These are phyloP conservation scores for Parafenestella ontariensis DNA, from an alignment of 2,329 filamentous ascomycete genomes.

Conservation along the genomic window DNA sequence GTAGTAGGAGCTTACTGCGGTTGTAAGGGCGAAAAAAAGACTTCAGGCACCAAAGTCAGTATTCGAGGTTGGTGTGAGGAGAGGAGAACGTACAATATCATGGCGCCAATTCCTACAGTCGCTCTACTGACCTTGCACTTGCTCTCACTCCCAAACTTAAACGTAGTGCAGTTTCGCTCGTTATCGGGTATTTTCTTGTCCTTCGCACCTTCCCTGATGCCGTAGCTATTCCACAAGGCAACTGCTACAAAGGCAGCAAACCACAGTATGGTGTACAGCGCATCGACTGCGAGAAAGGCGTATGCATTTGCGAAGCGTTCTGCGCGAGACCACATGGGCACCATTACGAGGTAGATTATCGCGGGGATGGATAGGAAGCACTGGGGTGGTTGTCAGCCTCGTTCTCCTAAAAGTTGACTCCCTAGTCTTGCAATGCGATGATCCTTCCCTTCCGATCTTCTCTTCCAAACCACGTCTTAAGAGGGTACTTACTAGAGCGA, in stretches of 20 bases:
- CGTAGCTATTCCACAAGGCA: slow-evolving; percentile 63
- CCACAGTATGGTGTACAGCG: slow-evolving; percentile 62
- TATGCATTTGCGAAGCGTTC: slow-evolving; percentile 66
- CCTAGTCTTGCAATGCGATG: not conserved
- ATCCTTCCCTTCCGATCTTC: too few species aligned
- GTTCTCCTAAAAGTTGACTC: not conserved
- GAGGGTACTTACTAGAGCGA: slow-evolving; percentile 60
- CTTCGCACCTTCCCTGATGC: slow-evolving; percentile 59
- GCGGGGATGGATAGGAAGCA: slow-evolving; percentile 67
- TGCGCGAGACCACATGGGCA: slow-evolving; percentile 67
- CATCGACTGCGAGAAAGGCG: slow-evolving; percentile 64
- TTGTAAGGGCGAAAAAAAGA: slow-evolving; percentile 62
- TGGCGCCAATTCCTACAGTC: slow-evolving; percentile 62
- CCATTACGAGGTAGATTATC: slow-evolving; percentile 65
- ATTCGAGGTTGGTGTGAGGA: not conserved
- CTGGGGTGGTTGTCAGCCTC: slow-evolving; percentile 46
- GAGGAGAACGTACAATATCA: slow-evolving; percentile 59
- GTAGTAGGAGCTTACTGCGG: slow-evolving; percentile 62
- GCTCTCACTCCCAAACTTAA: slow-evolving; percentile 60
- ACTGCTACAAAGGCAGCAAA: slow-evolving; percentile 65
- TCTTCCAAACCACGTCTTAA: not conserved
- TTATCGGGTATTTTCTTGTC: slow-evolving; percentile 49
- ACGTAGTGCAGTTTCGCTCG: slow-evolving; percentile 60
- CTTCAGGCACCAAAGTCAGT: slow-evolving; percentile 38
- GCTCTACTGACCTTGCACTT: slow-evolving; percentile 66